Conservation (phyloP, 306 rosid species). For the Cotoneaster glaucophyllus region DNA sequence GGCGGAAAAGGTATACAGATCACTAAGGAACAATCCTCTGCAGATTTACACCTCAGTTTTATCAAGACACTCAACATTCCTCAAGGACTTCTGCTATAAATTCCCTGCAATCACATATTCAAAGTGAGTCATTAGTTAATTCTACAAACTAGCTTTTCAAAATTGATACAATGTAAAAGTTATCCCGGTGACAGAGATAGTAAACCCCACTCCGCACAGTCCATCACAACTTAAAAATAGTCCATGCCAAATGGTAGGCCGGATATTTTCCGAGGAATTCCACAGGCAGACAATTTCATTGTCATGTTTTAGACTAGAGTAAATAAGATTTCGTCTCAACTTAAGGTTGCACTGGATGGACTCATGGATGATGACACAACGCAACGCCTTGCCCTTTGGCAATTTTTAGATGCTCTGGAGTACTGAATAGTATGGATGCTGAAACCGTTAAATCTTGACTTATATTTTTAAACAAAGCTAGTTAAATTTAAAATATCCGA, state of each 20-base stretch:
- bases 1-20: background rate
- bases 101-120: conserved; percentile 40
- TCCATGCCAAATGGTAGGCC: background rate
- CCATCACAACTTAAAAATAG: background rate
- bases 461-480: too few species aligned
- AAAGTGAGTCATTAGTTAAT: conserved; percentile 15
- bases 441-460: too few species aligned
- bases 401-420: too few species aligned
- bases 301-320: too few species aligned
- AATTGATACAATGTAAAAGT: background rate
- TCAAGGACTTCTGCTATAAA: conserved; percentile 20
- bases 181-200: background rate
- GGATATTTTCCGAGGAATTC: background rate
- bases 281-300: background rate
- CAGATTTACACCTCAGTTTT: conserved; percentile 52
- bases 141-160: background rate
- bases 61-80: conserved; percentile 28
- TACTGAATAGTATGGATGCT: too few species aligned
- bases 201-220: background rate
- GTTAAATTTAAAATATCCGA: background rate
- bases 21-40: conserved; percentile 23
- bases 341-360: background rate
- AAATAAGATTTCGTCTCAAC: background rate
- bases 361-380: too few species aligned
- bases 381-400: too few species aligned